Evolutionary conservation across 345 rosid species (phyloP), one percentile per base, ranked within the genome.

Genomic region (Cardamine occulta): DNA sequence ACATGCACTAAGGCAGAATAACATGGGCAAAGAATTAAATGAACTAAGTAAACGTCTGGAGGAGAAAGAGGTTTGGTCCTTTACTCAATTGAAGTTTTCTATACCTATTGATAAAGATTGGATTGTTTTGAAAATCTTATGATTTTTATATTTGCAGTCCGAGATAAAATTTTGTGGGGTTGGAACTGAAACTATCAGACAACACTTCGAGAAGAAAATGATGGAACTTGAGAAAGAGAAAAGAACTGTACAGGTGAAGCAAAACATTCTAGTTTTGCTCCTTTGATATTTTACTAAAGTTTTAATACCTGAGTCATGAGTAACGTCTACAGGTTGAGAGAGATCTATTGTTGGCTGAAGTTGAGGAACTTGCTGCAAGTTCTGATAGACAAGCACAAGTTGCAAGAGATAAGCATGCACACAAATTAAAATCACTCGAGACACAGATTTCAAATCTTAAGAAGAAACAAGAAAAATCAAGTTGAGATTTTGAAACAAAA

Each of bases 11-110:
- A 78, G 88, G 81, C 89, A 82, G 66, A 88, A 85, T 82, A 84
- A 86, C 40, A 83, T 94, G 96, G 98, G 87, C 35, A 87, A 86
- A 72, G 96, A 94, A 82, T 77, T 94, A 78, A 83, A 85, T 55
- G 98, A 94, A 74, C 77, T 94, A 73, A 90, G 88, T 73, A 84
- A 85, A 78, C 88, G 88, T 66, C 83, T 94, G 79, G 95, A 94
- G 81, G 89, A 91, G 88, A 94, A 94, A 82, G 95, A 94, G 98
- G 98, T 94, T 48, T 63, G 26, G 32, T 69, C 53, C 4, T 24
- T 24, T 54, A 32, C 48, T 21, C 42, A 26, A 3, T 8, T 24
- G 6, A 44, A 44, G 0, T 23, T 44, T 35, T 29, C 29, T 53
- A 0, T 63, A 8, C 63, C 0, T 40, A 24, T 47, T 55, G 17